phyloP scores from a whole-genome alignment of 495 filamentous ascomycete species.

The Staphylotrichum tortipilum region DNA sequence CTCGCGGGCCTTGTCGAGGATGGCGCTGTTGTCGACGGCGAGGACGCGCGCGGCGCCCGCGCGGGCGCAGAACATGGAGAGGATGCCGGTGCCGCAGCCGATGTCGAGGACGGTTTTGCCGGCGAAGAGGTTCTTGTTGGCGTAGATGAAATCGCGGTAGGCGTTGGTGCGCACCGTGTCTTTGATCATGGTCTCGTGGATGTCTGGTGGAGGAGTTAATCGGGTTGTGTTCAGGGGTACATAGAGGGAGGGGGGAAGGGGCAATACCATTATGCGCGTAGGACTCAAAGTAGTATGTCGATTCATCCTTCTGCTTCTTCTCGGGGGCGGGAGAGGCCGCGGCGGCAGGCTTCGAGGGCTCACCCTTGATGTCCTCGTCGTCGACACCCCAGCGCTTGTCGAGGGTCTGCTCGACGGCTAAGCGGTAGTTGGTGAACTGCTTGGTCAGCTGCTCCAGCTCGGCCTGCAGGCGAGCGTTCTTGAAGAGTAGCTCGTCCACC shows the following conservation, averaged over 20 bases:
- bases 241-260: neutral
- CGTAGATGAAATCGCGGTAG: constrained; percentile 96
- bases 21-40: constrained; percentile 94
- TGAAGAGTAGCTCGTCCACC: constrained; percentile 40
- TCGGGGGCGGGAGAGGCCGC: constrained; percentile 8
- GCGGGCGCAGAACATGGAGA: constrained; percentile 84
- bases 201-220: too few species aligned
- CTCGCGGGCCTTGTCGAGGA: constrained; percentile 88
- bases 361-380: constrained; percentile 17
- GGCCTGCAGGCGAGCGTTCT: constrained; percentile 60
- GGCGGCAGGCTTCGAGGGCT: neutral
- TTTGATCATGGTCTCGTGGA: constrained; percentile 91
- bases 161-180: constrained; percentile 91
- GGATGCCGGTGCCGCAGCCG: constrained; percentile 82
- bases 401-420: constrained; percentile 59
- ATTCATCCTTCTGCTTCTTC: constrained; percentile 37
- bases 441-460: constrained; percentile 53
- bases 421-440: constrained; percentile 65
- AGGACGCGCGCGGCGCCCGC: constrained; percentile 92
- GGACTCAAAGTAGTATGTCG: constrained; percentile 70
- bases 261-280: constrained; percentile 69
- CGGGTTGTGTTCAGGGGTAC: too few species aligned
- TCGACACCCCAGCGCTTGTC: constrained; percentile 57
- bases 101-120: constrained; percentile 97
- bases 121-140: constrained; percentile 92